Base-by-base conservation (phyloP, 257 asterid species). In the Lithospermum erythrorhizon region DNA sequence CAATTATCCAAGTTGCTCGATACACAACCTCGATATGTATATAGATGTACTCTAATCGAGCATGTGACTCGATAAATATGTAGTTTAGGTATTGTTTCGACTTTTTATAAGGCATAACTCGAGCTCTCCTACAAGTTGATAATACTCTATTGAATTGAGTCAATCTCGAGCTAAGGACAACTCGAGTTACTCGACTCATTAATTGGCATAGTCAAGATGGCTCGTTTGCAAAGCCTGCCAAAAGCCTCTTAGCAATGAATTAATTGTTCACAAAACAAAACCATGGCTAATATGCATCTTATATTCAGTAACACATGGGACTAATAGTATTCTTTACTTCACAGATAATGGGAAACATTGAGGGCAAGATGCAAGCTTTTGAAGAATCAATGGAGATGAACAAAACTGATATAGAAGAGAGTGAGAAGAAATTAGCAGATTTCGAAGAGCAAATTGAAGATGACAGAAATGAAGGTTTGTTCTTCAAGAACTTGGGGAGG, bases 301-400 rank as follows among this genome's bases (percentile, higher is more conserved):
- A 17, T 59, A 47, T 59, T 67, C 55, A 51, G 27, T 59, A 49
- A 69, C 65, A 20, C 48, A 18, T 24, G 27, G 27, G 27, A 24
- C 27, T 1, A 24, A 20, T 58, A 59, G 62, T 62, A 23, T 61
- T 71, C 49, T 21, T 78, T 64, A 62, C 68, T 69, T 85, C 67
- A 73, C 87, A 90, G 96, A 93, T 86, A 74, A 80, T 84, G 96
- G 96, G 72, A 37, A 89, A 80, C 24, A 79, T 89, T 69, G 95
- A 88, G 70, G 81, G 75, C 75, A 68, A 14, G 83, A 89, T 93
- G 95, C 96, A 89, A 70, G 89, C 85, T 4, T 89, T 86, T 22
- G 94, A 89, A 81, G 98, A 93, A 76, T 79, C 95, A 22, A 57
- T 64, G 64, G 91, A 78, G 82, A n/a, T 76, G 73, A 80, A 84